Evolutionary conservation across 495 filamentous ascomycete species (phyloP), one percentile per base, ranked within the genome.

Genomic region (Paragyromitra xinjiangensis): DNA sequence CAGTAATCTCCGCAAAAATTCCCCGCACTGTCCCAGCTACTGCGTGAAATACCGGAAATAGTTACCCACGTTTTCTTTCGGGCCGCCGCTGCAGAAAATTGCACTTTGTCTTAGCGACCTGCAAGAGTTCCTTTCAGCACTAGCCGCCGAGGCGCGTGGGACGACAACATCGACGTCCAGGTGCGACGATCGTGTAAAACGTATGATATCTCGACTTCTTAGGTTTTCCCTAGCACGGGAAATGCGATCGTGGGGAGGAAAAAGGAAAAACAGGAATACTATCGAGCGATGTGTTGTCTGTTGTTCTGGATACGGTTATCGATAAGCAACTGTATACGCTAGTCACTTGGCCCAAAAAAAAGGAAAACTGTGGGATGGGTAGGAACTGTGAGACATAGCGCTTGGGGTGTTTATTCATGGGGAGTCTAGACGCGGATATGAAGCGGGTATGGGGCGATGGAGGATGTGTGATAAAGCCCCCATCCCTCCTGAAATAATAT

Each of bases 341-440:
- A 70, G 67, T 37, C 37, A 40, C 37, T 26, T 11, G 29, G 56
- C 14, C 55, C 29, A 16, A 12, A 19, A 53, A 53, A 53, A 19
- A 53, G 16, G 50, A 19, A 53, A n/a, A 53, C 3, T 4, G 65
- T 34, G 29, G 2, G 3, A 34, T 34, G 29, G 29, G 29, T 3
- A 34, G 29, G 29, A 37, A 68, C 39, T 44, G 26, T 68, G 66
- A 69, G 66, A 69, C 66, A 58, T 69, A 37, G 66, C 66, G 66
- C 66, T 69, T 69, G 66, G 66, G 50, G 61, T 64, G 37, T 44
- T 37, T 69, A 44, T 56, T 24, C 53, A 19, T 29, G 7, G 34
- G 11, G 40, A 34, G 51, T 42, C 65, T 68, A 69, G 66, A 53
- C 51, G 66, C 66, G 50, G 51, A 34, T n/a, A 58, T 42, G 3